A percentile compares a stretch with the other conserved stretches of the same genome.
Conservation (phyloP, 306 rosid species). For the Gastrolobium villosum region DNA sequence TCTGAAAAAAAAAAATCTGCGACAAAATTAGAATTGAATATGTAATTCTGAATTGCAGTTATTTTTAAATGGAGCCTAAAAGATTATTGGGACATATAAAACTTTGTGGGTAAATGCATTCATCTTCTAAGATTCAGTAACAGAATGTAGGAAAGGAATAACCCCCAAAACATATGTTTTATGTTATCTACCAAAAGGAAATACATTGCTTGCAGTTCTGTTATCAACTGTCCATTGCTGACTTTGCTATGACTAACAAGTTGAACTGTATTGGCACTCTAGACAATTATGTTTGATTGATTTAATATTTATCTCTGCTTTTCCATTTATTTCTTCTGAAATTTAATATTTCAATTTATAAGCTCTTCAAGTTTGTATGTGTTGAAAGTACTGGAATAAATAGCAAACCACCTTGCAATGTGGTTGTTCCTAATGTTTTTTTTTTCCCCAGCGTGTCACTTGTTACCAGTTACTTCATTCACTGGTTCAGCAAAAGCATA, state of each 20-base stretch:
- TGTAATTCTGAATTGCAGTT: neutral
- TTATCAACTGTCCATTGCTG: constrained; percentile 6
- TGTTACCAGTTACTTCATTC: constrained; percentile 87
- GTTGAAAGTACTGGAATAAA: constrained; percentile 28
- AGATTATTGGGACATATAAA: neutral
- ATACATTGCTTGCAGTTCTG: constrained; percentile 1
- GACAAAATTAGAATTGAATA: neutral
- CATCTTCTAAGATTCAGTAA: constrained; percentile 9
- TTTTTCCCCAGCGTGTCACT: constrained; percentile 71
- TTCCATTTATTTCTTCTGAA: constrained; percentile 1
- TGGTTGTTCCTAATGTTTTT: constrained; percentile 44
- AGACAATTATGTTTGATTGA: constrained; percentile 36
- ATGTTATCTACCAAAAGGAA: constrained; percentile 12
- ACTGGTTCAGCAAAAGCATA: constrained; percentile 86
- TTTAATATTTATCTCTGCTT: constrained; percentile 10
- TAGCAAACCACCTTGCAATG: constrained; percentile 20
- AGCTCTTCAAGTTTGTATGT: constrained; percentile 33
- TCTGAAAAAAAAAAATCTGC: no score
- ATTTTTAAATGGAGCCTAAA: constrained; percentile 22
- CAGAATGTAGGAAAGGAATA: constrained; percentile 20
- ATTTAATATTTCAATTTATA: constrained; percentile 28
- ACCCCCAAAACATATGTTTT: neutral
- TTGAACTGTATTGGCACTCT: neutral
- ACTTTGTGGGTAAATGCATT: constrained; percentile 30
- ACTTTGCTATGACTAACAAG: neutral